These are phyloP conservation scores for Neurospora terricola DNA, from an alignment of 495 filamentous ascomycete genomes.

Conservation along the genomic window DNA sequence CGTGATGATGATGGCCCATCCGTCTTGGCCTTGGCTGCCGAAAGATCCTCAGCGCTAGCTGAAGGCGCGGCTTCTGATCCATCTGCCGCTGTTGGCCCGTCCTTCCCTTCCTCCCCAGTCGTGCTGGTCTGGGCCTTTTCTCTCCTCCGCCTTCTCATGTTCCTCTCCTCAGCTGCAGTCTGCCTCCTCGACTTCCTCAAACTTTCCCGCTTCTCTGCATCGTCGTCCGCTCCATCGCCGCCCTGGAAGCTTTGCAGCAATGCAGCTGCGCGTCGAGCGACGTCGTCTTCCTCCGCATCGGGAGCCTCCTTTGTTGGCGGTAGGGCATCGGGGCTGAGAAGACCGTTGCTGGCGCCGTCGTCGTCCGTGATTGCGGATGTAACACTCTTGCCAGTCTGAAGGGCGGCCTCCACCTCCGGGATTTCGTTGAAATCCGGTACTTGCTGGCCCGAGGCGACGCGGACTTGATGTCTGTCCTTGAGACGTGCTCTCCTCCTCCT, in stretches of 20 bases:
- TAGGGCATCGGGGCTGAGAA: slow-evolving; percentile 24
- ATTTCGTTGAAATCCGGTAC: slow-evolving; percentile 59
- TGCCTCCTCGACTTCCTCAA: slow-evolving; percentile 51
- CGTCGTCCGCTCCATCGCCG: slow-evolving; percentile 48
- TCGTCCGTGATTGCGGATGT: slow-evolving; percentile 15
- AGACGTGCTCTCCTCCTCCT: slow-evolving; percentile 75
- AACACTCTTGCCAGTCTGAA: slow-evolving; percentile 11
- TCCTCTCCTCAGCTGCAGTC: slow-evolving; percentile 61
- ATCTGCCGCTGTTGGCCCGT: not conserved
- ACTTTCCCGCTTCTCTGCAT: slow-evolving; percentile 45
- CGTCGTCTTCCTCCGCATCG: slow-evolving; percentile 54
- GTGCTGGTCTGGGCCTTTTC: slow-evolving; percentile 39
- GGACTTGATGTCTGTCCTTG: slow-evolving; percentile 87
- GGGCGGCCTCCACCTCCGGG: slow-evolving; percentile 33
- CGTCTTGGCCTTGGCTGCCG: not conserved
- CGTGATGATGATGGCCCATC: not conserved
- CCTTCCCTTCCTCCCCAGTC: slow-evolving; percentile 12
- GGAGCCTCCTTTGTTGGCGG: slow-evolving; percentile 27
- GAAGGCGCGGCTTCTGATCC: not conserved
- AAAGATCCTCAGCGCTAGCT: slow-evolving; percentile 3
- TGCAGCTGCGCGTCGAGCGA: slow-evolving; percentile 73
- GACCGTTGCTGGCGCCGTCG: slow-evolving; percentile 23
- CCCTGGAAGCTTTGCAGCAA: slow-evolving; percentile 69
- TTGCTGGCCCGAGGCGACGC: slow-evolving; percentile 76
- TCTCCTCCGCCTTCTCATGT: slow-evolving; percentile 42